A percentile compares a stretch with the other conserved stretches of the same genome.
These are phyloP conservation scores for Penicillium corylophilum DNA, from an alignment of 2,329 filamentous ascomycete species.

Conservation along the genomic window DNA sequence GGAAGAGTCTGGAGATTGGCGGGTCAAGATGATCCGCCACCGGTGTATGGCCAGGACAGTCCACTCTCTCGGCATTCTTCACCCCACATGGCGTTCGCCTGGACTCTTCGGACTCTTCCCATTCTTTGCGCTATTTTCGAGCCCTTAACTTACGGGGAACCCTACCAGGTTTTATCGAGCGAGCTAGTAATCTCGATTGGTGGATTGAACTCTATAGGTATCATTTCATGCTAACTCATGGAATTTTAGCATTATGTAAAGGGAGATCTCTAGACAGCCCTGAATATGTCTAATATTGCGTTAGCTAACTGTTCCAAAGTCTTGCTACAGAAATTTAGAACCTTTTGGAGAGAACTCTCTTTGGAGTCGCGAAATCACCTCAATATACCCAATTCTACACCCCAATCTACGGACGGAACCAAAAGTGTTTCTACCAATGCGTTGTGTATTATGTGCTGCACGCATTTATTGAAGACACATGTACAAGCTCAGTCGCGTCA, in stretches of 20 bases:
- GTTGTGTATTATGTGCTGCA: constrained; percentile 15
- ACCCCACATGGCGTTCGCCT: neutral
- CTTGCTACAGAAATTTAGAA: too few relatives aligned
- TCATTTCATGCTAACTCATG: too few relatives aligned
- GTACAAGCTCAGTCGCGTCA: constrained; percentile 18
- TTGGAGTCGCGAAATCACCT: neutral
- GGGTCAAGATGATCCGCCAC: constrained; percentile 26
- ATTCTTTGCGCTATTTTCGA: neutral
- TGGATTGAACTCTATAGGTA: too few relatives aligned
- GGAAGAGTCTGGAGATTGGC: constrained; percentile 19
- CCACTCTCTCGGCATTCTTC: constrained; percentile 9
- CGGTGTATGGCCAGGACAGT: constrained; percentile 2
- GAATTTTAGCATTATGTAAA: too few relatives aligned
- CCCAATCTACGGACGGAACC: neutral
- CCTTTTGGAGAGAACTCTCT: too few relatives aligned
- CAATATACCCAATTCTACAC: neutral
- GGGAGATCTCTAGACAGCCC: too few relatives aligned
- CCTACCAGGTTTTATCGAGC: too few relatives aligned
- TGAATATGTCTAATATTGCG: too few relatives aligned
- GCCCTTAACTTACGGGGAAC: too few relatives aligned
- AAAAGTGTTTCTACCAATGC: constrained; percentile 4
- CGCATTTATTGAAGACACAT: constrained; percentile 17
- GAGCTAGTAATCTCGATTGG: too few relatives aligned
- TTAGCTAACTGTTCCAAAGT: neutral
- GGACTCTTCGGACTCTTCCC: neutral